Evolutionary conservation across 805 yeast species (phyloP), one percentile per base, ranked within the genome.

Genomic region (Lipomyces japonicus): DNA sequence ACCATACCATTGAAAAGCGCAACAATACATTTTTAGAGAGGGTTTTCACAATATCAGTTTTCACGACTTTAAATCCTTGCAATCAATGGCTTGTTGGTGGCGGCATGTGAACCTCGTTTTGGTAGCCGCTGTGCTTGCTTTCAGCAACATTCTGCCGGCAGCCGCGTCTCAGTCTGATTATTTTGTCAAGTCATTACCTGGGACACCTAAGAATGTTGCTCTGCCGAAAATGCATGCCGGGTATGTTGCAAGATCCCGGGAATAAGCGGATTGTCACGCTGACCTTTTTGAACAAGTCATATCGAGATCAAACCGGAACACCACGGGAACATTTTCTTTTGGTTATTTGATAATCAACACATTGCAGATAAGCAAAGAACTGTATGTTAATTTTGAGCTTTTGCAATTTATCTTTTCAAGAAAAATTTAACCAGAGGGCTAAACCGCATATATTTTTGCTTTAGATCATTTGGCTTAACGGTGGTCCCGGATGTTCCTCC

Each of bases 401-500:
- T n/a, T 26, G 19, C 14, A 32, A 14, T 14, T 41, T 14, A 26
- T 31, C 35, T 4, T 6, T 16, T 6, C 51, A 19, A 28, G 23
- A 49, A 18, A 18, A 26, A 14, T 19, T 22, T 42, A 34, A 26
- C n/a, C 39, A 36, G n/a, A n/a, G n/a, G n/a, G n/a, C n/a, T n/a
- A n/a, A n/a, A n/a, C n/a, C n/a, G n/a, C n/a, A n/a, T n/a, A n/a
- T n/a, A n/a, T n/a, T n/a, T n/a, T 25, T 22, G 31, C 24, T 4
- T 48, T 40, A 42, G 48, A 40, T 73, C 22, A 75, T 93, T 47
- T 93, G 98, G 97, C 74, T 93, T 21, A 93, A 93, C 66, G 98
- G 98, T 35, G 98, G 98, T 0, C 98, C 98, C 0, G 98, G 98
- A 0, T 93, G 98, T 66, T 89, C 96, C 1, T 89, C 97, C 0